phyloP scores from a whole-genome alignment of 768 basidiomycete genomes.

The Paxillus ammoniavirescens region DNA sequence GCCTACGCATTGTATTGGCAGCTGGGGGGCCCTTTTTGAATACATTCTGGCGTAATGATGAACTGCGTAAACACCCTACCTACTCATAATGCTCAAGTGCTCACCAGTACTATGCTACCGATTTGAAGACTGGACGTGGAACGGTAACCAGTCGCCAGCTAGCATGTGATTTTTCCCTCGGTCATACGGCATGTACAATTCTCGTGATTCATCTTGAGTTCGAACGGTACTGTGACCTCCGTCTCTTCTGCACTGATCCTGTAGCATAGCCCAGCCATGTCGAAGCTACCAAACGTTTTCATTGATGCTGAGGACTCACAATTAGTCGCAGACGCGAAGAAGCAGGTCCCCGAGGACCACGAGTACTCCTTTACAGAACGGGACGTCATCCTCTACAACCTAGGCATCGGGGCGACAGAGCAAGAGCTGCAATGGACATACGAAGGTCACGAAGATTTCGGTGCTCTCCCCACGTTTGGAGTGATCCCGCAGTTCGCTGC shows the following conservation, averaged over 20 bases:
- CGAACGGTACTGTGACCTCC: background rate
- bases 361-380: slow-evolving; percentile 81
- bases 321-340: slow-evolving; percentile 82
- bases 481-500: slow-evolving; percentile 90
- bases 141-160: too few species aligned
- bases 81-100: too few species aligned
- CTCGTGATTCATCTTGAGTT: too few species aligned
- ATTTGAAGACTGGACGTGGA: too few species aligned
- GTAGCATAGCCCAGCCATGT: slow-evolving; percentile 16
- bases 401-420: slow-evolving; percentile 92
- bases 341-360: slow-evolving; percentile 46
- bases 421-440: slow-evolving; percentile 90
- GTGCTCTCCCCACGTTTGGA: slow-evolving; percentile 89
- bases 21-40: too few species aligned
- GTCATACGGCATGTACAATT: too few species aligned
- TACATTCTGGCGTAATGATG: too few species aligned
- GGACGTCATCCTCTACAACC: slow-evolving; percentile 92
- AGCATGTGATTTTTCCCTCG: too few species aligned
- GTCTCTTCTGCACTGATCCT: background rate
- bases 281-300: slow-evolving; percentile 50
- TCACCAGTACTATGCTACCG: too few species aligned
- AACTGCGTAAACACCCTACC: too few species aligned
- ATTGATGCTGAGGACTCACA: slow-evolving; percentile 80
- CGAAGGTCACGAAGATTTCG: slow-evolving; percentile 85
- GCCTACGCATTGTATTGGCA: background rate